Conservation (phyloP, 768 basidiomycete species). For the Guyanaporus albipodus region DNA sequence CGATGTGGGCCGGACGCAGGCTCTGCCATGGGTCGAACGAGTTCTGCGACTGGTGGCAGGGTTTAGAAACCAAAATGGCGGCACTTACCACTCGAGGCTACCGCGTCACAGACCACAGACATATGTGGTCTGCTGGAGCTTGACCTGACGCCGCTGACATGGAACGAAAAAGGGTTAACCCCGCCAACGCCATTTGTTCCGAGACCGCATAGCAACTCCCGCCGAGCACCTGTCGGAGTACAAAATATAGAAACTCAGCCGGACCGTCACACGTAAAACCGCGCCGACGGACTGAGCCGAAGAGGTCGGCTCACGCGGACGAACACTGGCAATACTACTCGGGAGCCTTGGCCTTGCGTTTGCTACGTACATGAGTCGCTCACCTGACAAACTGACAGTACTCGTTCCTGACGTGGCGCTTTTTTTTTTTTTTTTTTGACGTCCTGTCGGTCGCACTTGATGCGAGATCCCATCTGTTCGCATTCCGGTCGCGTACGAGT, state of each 20-base stretch:
- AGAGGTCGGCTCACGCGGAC: background rate
- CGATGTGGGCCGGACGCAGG: constrained; percentile 36
- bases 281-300: background rate
- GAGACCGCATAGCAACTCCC: constrained; percentile 32
- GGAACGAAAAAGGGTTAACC: constrained; percentile 29
- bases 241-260: background rate
- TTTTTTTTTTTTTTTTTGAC: constrained; percentile 18
- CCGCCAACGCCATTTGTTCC: constrained; percentile 21
- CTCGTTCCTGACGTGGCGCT: constrained; percentile 20
- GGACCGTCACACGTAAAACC: too few species aligned
- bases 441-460: constrained; percentile 10
- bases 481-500: background rate
- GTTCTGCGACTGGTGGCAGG: constrained; percentile 22
- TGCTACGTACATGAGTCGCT: too few species aligned
- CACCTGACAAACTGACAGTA: background rate
- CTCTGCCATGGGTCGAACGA: constrained; percentile 26
- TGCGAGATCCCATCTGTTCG: constrained; percentile 17
- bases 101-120: constrained; percentile 25
- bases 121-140: constrained; percentile 22
- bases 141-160: constrained; percentile 28
- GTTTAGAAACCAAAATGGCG: constrained; percentile 27
- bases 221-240: constrained; percentile 20
- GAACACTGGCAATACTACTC: background rate
- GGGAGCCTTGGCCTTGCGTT: too few species aligned
- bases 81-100: constrained; percentile 15